phyloP scores from a whole-genome alignment of 495 filamentous ascomycete genomes.

The Clohesyomyces aquaticus region DNA sequence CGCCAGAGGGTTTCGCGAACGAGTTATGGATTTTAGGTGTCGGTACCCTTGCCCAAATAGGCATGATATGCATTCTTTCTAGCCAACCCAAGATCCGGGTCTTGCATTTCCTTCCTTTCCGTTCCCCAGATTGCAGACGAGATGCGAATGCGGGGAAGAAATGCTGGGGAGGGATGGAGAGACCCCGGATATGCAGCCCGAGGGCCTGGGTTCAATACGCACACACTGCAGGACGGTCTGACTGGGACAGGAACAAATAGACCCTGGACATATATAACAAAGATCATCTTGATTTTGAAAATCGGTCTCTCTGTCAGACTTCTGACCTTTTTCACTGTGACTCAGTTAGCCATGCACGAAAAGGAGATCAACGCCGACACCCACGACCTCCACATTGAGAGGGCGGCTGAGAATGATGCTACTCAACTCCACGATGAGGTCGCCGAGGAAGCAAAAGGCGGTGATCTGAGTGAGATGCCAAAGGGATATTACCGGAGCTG shows the following conservation, averaged over 20 bases:
- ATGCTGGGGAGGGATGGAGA: constrained; percentile 9
- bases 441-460: constrained; percentile 17
- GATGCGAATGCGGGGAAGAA: too few relatives aligned
- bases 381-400: constrained; percentile 11
- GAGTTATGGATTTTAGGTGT: neutral
- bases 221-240: neutral
- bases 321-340: neutral
- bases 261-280: neutral
- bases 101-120: neutral
- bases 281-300: neutral
- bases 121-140: too few relatives aligned
- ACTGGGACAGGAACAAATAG: neutral
- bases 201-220: neutral
- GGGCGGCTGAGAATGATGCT: constrained; percentile 1
- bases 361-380: constrained; percentile 5
- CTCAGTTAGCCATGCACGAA: constrained; percentile 4
- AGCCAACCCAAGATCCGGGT: neutral
- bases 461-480: constrained; percentile 31
- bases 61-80: neutral
- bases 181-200: neutral
- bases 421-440: constrained; percentile 11
- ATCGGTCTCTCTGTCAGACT: neutral
- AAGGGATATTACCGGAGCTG: constrained; percentile 29
- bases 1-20: neutral
- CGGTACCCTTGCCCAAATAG: neutral